These are phyloP conservation scores for Arbutus unedo DNA, from an alignment of 148 eudicot species.

Conservation along the genomic window DNA sequence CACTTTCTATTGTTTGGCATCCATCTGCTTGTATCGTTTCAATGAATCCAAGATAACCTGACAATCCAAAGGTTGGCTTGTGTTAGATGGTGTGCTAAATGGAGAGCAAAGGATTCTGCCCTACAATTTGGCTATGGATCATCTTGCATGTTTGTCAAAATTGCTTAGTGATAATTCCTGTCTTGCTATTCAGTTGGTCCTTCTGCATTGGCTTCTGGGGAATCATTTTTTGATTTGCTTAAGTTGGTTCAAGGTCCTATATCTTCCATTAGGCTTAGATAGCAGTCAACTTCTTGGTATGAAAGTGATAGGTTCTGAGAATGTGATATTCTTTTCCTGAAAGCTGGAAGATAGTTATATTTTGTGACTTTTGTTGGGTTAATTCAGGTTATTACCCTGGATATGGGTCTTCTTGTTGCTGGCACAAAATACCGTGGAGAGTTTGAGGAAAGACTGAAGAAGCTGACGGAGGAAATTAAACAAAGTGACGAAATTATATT, in stretches of 20 bases:
- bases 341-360: background rate
- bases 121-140: background rate
- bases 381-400: constrained; percentile 81
- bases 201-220: background rate
- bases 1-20: background rate
- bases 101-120: background rate
- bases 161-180: background rate
- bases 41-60: background rate
- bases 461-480: constrained; percentile 89
- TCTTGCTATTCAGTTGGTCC: background rate
- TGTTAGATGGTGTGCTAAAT: background rate
- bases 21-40: background rate
- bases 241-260: background rate
- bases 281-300: background rate
- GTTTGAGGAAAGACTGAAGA: constrained; percentile 86
- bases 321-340: background rate
- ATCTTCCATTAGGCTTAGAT: background rate
- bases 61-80: background rate
- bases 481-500: constrained; percentile 81
- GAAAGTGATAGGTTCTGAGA: background rate
- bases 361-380: background rate
- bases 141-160: background rate
- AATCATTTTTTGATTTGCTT: background rate
- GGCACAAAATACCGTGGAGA: constrained; percentile 96
- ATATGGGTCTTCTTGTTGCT: constrained; percentile 94